Evolutionary conservation across 768 basidiomycete species (phyloP), one percentile per base, ranked within the genome.

Genomic region (Cystobasidiopsis lactophilus): DNA sequence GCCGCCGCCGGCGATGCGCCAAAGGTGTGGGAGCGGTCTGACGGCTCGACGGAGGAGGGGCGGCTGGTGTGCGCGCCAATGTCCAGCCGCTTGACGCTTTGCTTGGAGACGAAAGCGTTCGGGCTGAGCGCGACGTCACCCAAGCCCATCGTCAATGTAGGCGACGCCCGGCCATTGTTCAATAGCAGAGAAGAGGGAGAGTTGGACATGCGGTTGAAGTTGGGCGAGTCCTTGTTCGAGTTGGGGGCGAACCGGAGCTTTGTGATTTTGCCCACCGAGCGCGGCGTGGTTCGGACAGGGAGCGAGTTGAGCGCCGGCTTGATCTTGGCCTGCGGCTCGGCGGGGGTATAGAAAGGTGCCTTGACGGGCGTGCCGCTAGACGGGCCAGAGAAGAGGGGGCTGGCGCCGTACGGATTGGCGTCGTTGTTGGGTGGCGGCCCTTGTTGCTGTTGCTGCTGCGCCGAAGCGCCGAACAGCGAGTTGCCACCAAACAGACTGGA

Each of bases 341-440:
- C 48, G n/a, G 60, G 48, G 4, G 50, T 24, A 24, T 37, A 37
- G 21, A 48, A 45, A 37, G 54, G 38, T 14, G 21, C 37, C 21
- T 21, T 44, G 23, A n/a, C 45, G 30, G 45, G 45, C 16, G 45
- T 30, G 33, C 33, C 33, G 33, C 9, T 16, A n/a, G n/a, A n/a
- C 33, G 33, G 33, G 33, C 40, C 21, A 23, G 55, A 51, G 40
- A 70, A 68, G 24, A 70, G 64, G 2, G 66, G 64, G 57, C 67
- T 68, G 52, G 60, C 60, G 26, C 68, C 68, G 60, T 70, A 70
- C 0, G 68, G 65, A 57, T 68, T 69, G 64, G 88, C 81, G 26
- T 80, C 78, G 62, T 93, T 83, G 19, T 88, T 85, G 1, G 85
- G 83, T 7, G 79, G 82, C 16, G 45, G 45, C 33, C 75, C 76